A percentile compares a stretch with the other conserved stretches of the same genome.
These are phyloP conservation scores for Sporothrix schenckii DNA, from an alignment of 2,329 filamentous ascomycete genomes.

Conservation along the genomic window DNA sequence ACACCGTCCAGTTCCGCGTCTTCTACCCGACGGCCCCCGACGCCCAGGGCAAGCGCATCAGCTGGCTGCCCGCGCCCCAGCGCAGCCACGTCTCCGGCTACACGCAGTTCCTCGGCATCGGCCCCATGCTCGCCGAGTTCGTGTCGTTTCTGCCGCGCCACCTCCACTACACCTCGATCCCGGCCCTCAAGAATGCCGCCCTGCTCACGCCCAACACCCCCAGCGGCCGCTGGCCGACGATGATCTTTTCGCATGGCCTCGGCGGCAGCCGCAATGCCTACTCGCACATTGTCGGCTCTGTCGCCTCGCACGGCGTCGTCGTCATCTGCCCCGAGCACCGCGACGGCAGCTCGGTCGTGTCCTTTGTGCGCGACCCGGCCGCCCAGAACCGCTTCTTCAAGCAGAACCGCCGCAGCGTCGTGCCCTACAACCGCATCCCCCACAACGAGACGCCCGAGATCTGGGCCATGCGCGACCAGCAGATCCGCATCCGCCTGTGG, in stretches of 20 bases:
- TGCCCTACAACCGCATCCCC: slow-evolving; percentile 58
- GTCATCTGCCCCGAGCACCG: slow-evolving; percentile 82
- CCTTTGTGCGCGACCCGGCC: slow-evolving; percentile 66
- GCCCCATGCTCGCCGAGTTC: slow-evolving; percentile 59
- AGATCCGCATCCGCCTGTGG: slow-evolving; percentile 76
- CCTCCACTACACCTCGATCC: slow-evolving; percentile 72
- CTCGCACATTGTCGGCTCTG: slow-evolving; percentile 76
- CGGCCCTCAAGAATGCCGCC: slow-evolving; percentile 70
- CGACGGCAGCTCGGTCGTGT: slow-evolving; percentile 77
- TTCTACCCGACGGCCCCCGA: slow-evolving; percentile 72
- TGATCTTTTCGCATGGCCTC: slow-evolving; percentile 84
- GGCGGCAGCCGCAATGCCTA: slow-evolving; percentile 82
- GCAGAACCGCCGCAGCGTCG: slow-evolving; percentile 42
- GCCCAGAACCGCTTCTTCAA: slow-evolving; percentile 47
- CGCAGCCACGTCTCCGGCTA: slow-evolving; percentile 74
- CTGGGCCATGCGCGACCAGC: slow-evolving; percentile 67
- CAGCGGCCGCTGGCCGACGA: slow-evolving; percentile 70
- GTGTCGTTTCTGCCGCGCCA: slow-evolving; percentile 70
- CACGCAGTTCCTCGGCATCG: slow-evolving; percentile 72
- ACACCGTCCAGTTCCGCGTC: slow-evolving; percentile 77
- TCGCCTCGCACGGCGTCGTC: slow-evolving; percentile 79
- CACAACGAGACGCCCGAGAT: slow-evolving; percentile 68
- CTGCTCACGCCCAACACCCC: slow-evolving; percentile 56
- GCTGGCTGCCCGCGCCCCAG: slow-evolving; percentile 79
- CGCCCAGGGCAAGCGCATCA: slow-evolving; percentile 61